These are phyloP conservation scores for Cucurbita maxima DNA, from an alignment of 306 rosid species.

Conservation along the genomic window DNA sequence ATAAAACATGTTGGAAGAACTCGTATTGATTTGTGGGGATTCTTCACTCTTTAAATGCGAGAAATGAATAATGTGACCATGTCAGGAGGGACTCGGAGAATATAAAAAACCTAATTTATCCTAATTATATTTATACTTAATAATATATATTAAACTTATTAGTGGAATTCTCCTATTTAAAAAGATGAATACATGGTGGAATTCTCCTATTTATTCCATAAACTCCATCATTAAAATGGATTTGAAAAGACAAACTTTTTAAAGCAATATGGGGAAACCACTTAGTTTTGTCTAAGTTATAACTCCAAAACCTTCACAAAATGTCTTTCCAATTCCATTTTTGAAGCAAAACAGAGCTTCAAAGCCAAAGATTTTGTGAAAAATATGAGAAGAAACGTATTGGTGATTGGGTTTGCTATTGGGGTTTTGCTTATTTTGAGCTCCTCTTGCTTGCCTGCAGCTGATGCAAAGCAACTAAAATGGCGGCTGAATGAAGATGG, in stretches of 20 bases:
- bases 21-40: too few species aligned
- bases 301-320: neutral
- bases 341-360: neutral
- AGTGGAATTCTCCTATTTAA: neutral
- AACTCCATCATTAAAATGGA: neutral
- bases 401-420: neutral
- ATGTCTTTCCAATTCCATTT: neutral
- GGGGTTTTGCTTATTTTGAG: slow-evolving; percentile 4
- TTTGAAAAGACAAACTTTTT: neutral
- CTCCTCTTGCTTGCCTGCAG: slow-evolving; percentile 6
- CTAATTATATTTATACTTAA: neutral
- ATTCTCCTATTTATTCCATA: neutral
- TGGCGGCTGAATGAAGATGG: neutral
- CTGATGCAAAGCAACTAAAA: neutral
- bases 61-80: too few species aligned
- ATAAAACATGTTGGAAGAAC: too few species aligned
- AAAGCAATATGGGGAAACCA: slow-evolving; percentile 21
- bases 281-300: slow-evolving; percentile 21
- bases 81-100: too few species aligned
- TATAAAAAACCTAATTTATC: too few species aligned
- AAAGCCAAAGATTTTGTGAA: neutral
- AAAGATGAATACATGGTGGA: neutral
- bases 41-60: too few species aligned
- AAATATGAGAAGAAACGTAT: slow-evolving; percentile 5
- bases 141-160: neutral